Evolutionary conservation across 2,329 filamentous ascomycete species (phyloP), one percentile per base, ranked within the genome.

Genomic region (Fusarium subglutinans): DNA sequence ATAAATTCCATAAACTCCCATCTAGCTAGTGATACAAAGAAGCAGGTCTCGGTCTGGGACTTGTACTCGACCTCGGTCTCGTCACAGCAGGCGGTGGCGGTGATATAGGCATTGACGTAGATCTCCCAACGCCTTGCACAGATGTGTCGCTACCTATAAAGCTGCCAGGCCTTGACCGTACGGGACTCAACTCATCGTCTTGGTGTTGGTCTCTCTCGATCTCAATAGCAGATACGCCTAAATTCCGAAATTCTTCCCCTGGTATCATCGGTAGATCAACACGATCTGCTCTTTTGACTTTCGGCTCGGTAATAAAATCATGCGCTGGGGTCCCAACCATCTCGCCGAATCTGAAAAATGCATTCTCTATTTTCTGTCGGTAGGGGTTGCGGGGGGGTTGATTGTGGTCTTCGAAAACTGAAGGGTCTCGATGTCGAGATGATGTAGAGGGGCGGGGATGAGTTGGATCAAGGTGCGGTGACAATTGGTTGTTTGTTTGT

Each of bases 281-380:
- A 6, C 20, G 58, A 8, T 48, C 41, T 12, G 38, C 20, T 3
- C 48, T 48, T 6, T 57, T 55, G 8, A 15, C 24, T 7, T 37
- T 56, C 6, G 55, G 64, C 22, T 72, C 57, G 2, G 63, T 72
- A 3, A 72, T 72, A 3, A 82, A 83, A n/a, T 86, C 82, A 4
- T 84, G 81, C 2, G 85, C 82, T 37, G 87, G 84, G 1, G 84
- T 85, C 7, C 86, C 85, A 2, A 91, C 73, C 20, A 84, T 83
- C 17, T 86, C 81, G 13, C 84, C 84, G 9, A 88, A 69, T 10
- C 74, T 79, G 9, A 81, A 85, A 12, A 91, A 74, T 14, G 79
- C 73, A 14, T 79, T 81, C 8, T 87, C 86, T 6, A 88, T 80
- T 57, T 79, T 86, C 5, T 81, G 80, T 72, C 87, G 80, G 44